Evolutionary conservation across 257 asterid genomes (phyloP).

Genomic region (Solanum sejunctum): DNA sequence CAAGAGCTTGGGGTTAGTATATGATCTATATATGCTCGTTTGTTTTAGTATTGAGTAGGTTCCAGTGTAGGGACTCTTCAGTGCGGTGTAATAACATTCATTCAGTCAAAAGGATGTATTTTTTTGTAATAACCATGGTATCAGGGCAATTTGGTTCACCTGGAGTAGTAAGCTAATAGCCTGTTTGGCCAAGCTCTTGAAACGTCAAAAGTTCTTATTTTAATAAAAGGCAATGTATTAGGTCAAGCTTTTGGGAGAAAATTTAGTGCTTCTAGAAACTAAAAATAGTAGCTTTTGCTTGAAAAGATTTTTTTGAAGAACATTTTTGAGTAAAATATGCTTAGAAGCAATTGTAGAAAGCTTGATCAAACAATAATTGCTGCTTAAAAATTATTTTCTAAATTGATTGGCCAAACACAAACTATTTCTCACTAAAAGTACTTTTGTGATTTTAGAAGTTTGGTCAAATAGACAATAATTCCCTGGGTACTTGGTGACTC

Average conservation of each 20-base stretch:
- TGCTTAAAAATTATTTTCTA: not conserved
- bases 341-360: not conserved
- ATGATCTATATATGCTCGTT: not conserved
- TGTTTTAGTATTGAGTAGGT: not conserved
- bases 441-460: not conserved
- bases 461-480: not conserved
- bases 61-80: not conserved
- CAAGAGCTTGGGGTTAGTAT: constrained; percentile 67
- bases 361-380: not conserved
- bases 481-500: not conserved
- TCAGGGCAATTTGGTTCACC: not conserved
- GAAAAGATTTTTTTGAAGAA: not conserved
- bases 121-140: not conserved
- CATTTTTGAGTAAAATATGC: not conserved
- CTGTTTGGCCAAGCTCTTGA: not conserved
- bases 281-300: not conserved
- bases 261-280: not conserved
- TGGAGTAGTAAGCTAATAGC: not conserved
- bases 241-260: not conserved
- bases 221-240: too few relatives aligned
- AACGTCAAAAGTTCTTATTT: not conserved
- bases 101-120: not conserved
- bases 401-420: not conserved
- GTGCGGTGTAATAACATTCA: not conserved
- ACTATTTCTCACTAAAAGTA: not conserved